Base-by-base conservation (phyloP, 495 filamentous ascomycete species). In the Mycothermus thermophilus region DNA sequence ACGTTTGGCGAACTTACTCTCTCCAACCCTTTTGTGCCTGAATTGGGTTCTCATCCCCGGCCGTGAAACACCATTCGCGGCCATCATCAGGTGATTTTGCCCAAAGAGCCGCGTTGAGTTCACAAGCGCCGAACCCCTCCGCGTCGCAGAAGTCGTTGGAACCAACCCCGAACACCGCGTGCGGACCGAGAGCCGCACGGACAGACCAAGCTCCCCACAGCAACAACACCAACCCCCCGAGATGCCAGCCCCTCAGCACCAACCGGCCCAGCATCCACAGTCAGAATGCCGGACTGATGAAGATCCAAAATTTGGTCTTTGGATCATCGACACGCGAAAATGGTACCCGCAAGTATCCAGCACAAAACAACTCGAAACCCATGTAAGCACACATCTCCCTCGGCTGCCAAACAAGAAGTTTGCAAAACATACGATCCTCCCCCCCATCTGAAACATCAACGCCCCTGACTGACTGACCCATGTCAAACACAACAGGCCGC, bases 321-420 rank as follows among this genome's bases (percentile, higher is more conserved):
- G 63, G 52, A 52, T 66, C 29, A 48, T 68, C 34, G 63, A 68
- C 47, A 68, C 64, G 15, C 55, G 62, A 13, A 11, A 29, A 15
- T 55, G 62, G 55, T 68, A 48, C 45, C 62, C 63, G 25, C 38
- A 44, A 24, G 62, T 55, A n/a, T 51, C 48, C 8, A 33, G 54
- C 41, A 61, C 62, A 26, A 45, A 42, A 13, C 47, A 65, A 5
- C 59, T 68, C 12, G 49, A 55, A 38, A 52, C 40, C 25, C 51
- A 58, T 33, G 63, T 62, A 53, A 39, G 55, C 44, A 30, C 37
- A 1, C 20, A 17, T 21, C 27, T 14, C 18, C 10, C 32, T 19
- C 19, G 2, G 32, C 13, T 34, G 19, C 18, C 16, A 24, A 22
- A n/a, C n/a, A n/a, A n/a, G n/a, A n/a, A n/a, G n/a, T n/a, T n/a